phyloP scores from a whole-genome alignment of 768 basidiomycete species.

The Rhodotorula sphaerocarpa region DNA sequence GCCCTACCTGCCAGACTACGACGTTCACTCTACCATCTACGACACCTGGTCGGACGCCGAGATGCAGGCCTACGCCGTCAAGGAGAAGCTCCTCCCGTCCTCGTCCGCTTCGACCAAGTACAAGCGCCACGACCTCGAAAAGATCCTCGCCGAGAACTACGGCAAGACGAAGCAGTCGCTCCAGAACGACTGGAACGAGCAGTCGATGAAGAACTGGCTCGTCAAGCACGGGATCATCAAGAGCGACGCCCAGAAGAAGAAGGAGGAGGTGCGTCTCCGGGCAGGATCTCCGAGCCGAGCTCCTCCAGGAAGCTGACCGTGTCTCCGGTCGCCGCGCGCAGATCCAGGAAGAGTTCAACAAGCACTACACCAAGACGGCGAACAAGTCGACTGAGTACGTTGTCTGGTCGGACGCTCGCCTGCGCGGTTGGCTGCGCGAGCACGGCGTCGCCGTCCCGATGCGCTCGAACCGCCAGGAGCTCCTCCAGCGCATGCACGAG shows the following conservation, averaged over 20 bases:
- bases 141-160: slow-evolving; percentile 65
- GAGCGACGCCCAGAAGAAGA: slow-evolving; percentile 55
- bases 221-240: slow-evolving; percentile 61
- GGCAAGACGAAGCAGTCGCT: slow-evolving; percentile 53
- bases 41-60: slow-evolving; percentile 39
- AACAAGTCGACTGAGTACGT: slow-evolving; percentile 61
- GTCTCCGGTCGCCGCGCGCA: not conserved
- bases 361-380: slow-evolving; percentile 51
- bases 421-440: slow-evolving; percentile 78
- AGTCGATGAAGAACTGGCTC: slow-evolving; percentile 64
- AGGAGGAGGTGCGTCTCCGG: slow-evolving; percentile 53
- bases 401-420: slow-evolving; percentile 83
- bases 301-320: not conserved
- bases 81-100: slow-evolving; percentile 31
- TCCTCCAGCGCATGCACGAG: slow-evolving; percentile 54
- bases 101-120: slow-evolving; percentile 28
- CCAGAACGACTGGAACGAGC: slow-evolving; percentile 65
- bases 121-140: slow-evolving; percentile 66
- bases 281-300: not conserved
- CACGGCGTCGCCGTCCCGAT: slow-evolving; percentile 53
- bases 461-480: slow-evolving; percentile 58
- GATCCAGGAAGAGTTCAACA: slow-evolving; percentile 58
- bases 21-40: slow-evolving; percentile 30
- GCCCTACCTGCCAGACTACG: slow-evolving; percentile 15
- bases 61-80: slow-evolving; percentile 33